Percentiles rank a stretch among this genome's conserved stretches.
phyloP scores from a whole-genome alignment of 805 yeast genomes.

The Saccharomyces paradoxus region DNA sequence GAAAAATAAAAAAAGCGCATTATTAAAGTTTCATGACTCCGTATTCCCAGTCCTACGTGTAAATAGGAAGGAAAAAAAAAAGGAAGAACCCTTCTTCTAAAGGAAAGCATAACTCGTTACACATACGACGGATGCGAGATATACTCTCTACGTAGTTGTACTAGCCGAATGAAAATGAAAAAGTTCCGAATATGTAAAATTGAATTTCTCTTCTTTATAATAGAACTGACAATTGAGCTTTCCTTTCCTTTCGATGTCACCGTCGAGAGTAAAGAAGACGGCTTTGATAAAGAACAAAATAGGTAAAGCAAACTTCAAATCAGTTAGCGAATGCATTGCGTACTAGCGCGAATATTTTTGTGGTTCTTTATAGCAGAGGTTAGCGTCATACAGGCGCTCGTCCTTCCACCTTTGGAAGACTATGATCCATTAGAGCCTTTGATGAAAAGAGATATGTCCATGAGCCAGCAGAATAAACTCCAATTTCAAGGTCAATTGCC shows the following conservation, averaged over 20 bases:
- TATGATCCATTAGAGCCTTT: conserved; percentile 3
- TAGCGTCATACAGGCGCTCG: background rate
- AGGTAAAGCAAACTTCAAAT: background rate
- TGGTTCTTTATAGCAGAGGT: background rate
- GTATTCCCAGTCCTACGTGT: background rate
- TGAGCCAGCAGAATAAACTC: background rate
- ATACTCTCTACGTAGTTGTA: background rate
- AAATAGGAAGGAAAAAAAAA: background rate
- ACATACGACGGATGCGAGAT: background rate
- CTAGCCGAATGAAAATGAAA: background rate
- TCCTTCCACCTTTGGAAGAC: background rate
- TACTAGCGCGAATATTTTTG: background rate
- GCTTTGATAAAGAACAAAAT: background rate
- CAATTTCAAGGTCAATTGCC: conserved; percentile 7
- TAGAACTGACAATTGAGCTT: background rate
- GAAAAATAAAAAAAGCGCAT: background rate
- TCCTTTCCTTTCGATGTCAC: background rate
- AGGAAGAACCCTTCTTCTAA: background rate
- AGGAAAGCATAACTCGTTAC: background rate
- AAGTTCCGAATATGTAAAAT: background rate
- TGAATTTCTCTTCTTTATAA: background rate
- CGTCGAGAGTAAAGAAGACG: background rate
- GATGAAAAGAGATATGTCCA: background rate
- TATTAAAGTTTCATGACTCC: background rate
- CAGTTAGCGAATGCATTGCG: background rate